These are phyloP conservation scores for Helichrysum umbraculigerum DNA, from an alignment of 129 eudicot genomes.

Conservation along the genomic window DNA sequence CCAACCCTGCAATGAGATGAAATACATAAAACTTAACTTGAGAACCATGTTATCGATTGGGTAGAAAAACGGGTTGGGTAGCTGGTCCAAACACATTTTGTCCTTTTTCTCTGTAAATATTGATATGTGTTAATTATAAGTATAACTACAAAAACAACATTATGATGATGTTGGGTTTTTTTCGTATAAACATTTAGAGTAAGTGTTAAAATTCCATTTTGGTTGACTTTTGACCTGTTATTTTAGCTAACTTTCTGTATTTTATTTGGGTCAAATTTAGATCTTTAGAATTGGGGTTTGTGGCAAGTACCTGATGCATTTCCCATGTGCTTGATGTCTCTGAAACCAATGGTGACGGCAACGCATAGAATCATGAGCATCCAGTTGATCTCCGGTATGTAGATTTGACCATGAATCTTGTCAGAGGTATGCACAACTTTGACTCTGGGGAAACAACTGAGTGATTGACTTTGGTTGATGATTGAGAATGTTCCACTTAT, in stretches of 20 bases:
- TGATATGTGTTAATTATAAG: not conserved
- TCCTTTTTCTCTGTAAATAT: not conserved
- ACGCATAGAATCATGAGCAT: slow-evolving; percentile 86
- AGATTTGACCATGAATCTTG: slow-evolving; percentile 90
- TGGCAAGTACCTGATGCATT: slow-evolving; percentile 76
- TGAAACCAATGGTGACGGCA: slow-evolving; percentile 89
- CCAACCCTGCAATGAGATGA: slow-evolving; percentile 60
- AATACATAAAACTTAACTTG: not conserved
- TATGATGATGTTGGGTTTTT: not conserved
- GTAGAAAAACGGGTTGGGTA: not conserved
- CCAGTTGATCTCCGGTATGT: slow-evolving; percentile 96
- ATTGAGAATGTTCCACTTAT: slow-evolving; percentile 98
- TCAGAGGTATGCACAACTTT: slow-evolving; percentile 85
- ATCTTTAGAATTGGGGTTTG: not conserved
- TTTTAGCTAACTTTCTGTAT: not conserved
- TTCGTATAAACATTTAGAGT: not conserved
- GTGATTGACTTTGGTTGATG: slow-evolving; percentile 92
- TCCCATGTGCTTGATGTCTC: slow-evolving; percentile 93
- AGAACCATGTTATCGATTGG: not conserved
- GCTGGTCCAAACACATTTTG: not conserved
- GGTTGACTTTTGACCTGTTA: not conserved
- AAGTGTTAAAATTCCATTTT: not conserved
- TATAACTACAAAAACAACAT: not conserved
- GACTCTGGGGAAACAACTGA: slow-evolving; percentile 95
- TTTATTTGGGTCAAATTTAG: no score